phyloP scores from a whole-genome alignment of 1,139 yeast genomes.

The Yamadazyma atlantica region DNA sequence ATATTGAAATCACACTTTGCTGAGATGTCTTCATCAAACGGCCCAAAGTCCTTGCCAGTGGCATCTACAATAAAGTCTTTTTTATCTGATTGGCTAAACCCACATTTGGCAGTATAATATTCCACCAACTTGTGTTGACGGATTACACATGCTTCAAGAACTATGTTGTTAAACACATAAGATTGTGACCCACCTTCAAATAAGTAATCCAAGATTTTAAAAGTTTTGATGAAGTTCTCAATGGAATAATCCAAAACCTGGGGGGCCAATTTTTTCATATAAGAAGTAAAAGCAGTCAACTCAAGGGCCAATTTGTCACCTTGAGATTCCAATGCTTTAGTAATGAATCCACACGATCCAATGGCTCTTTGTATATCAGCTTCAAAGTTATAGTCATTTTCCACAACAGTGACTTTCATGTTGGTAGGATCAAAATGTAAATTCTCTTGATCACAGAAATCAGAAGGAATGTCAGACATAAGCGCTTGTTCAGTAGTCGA shows the following conservation, averaged over 20 bases:
- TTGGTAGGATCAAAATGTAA: constrained; percentile 6
- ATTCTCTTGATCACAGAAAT: background rate
- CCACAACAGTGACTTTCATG: background rate
- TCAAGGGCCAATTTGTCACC: constrained; percentile 22
- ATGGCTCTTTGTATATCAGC: constrained; percentile 24
- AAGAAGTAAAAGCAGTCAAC: constrained; percentile 55
- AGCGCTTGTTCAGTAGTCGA: constrained; percentile 19
- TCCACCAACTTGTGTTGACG: constrained; percentile 49
- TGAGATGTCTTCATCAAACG: constrained; percentile 31
- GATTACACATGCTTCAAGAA: constrained; percentile 43
- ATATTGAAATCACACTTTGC: constrained; percentile 36
- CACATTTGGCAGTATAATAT: constrained; percentile 44
- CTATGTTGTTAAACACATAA: constrained; percentile 14
- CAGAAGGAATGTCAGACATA: constrained; percentile 32
- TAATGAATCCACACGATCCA: constrained; percentile 49
- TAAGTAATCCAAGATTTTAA: constrained; percentile 8
- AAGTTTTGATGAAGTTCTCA: constrained; percentile 15
- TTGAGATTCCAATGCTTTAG: background rate
- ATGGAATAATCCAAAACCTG: constrained; percentile 28
- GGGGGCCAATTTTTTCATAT: constrained; percentile 41
- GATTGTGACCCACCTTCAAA: too few relatives aligned
- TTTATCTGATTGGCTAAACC: constrained; percentile 28
- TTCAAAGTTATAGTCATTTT: constrained; percentile 18
- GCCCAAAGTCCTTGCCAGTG: constrained; percentile 11
- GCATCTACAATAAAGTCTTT: constrained; percentile 20